Conservation (phyloP, 305 asterid genomes). For the Fraxinus angustifolia region DNA sequence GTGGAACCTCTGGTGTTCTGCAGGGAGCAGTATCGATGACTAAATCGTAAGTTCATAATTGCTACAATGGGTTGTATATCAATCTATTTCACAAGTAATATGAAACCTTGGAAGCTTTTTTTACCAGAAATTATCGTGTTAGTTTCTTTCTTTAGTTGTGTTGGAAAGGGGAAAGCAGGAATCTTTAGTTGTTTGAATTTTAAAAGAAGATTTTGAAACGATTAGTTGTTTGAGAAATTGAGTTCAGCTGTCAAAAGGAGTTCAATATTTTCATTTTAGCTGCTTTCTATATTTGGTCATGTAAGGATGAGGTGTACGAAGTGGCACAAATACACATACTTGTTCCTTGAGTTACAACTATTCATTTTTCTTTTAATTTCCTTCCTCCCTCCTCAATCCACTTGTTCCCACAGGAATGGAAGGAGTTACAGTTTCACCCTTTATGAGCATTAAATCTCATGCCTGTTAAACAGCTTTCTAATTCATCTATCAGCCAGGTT, state of each 20-base stretch:
- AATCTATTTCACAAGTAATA: not conserved
- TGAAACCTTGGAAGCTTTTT: not conserved
- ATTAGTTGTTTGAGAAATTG: not conserved
- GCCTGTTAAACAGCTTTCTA: slow-evolving; percentile 39
- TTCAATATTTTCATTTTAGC: not conserved
- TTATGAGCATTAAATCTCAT: slow-evolving; percentile 2
- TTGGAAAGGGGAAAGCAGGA: slow-evolving; percentile 10
- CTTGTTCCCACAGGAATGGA: not conserved
- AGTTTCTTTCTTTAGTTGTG: slow-evolving; percentile 1
- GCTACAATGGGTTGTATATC: not conserved
- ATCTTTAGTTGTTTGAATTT: not conserved
- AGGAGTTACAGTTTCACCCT: not conserved
- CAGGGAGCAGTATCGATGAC: slow-evolving; percentile 94
- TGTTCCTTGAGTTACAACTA: not conserved
- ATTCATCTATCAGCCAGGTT: slow-evolving; percentile 76
- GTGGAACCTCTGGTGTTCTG: slow-evolving; percentile 92
- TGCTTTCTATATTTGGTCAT: not conserved
- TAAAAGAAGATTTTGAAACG: not conserved
- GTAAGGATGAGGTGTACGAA: not conserved
- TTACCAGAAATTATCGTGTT: not conserved
- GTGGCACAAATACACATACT: not conserved
- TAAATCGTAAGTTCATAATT: slow-evolving; percentile 66
- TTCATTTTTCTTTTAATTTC: not conserved
- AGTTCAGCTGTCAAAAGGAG: slow-evolving; percentile 12
- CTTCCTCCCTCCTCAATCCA: not conserved